Percentiles rank a stretch among this genome's conserved stretches.
phyloP scores from a whole-genome alignment of 208 protist species.

The Acanthamoeba triangularis region DNA sequence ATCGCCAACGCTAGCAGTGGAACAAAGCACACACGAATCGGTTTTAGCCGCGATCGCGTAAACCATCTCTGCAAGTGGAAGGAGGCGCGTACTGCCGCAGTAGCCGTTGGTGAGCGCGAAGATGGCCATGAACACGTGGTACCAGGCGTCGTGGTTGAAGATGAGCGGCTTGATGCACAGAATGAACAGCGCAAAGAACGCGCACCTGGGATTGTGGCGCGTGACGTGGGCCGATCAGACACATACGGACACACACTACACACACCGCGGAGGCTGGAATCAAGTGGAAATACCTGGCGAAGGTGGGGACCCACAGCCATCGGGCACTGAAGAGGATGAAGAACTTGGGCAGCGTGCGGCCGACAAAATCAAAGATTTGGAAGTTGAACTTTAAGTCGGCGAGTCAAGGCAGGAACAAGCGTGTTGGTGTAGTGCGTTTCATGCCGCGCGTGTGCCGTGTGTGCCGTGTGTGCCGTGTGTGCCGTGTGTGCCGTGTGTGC shows the following conservation, averaged over 20 bases:
- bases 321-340: constrained; percentile 76
- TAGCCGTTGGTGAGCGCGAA: constrained; percentile 82
- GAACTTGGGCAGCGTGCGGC: constrained; percentile 79
- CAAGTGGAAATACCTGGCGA: constrained; percentile 21
- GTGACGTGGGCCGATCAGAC: background rate
- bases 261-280: background rate
- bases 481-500: too few species aligned
- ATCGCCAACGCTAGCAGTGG: constrained; percentile 69
- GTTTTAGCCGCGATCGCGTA: background rate
- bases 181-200: constrained; percentile 82
- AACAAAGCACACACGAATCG: background rate
- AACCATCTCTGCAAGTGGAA: background rate
- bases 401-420: background rate
- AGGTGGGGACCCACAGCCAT: constrained; percentile 79
- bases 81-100: constrained; percentile 72
- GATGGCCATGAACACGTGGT: constrained; percentile 79
- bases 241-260: background rate
- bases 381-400: constrained; percentile 55
- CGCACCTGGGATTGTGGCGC: background rate
- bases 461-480: too few species aligned
- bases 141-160: constrained; percentile 64
- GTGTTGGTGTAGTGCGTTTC: too few species aligned
- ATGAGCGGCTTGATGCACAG: constrained; percentile 79
- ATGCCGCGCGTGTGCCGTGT: too few species aligned
- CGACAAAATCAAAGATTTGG: constrained; percentile 83